These are phyloP conservation scores for Fraxinus velutina DNA, from an alignment of 305 asterid species.

Conservation along the genomic window DNA sequence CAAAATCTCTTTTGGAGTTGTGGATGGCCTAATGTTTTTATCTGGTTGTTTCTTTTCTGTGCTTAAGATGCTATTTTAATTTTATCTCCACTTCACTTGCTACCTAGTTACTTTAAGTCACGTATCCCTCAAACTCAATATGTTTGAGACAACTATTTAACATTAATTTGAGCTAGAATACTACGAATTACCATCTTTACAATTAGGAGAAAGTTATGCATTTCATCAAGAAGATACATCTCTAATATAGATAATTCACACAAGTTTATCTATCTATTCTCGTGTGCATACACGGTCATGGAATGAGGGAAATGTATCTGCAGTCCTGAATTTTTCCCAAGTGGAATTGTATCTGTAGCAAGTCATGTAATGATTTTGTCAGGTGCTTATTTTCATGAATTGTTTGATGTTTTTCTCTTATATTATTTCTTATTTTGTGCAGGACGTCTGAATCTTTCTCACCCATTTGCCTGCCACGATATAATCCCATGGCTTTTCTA, in stretches of 20 bases:
- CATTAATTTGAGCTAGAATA: not conserved
- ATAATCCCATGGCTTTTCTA: conserved; percentile 89
- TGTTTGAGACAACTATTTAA: not conserved
- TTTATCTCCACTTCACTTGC: not conserved
- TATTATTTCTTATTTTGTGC: conserved; percentile 35
- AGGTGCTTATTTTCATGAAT: not conserved
- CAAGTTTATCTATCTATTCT: not conserved
- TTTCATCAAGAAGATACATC: not conserved
- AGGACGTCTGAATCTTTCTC: conserved; percentile 99
- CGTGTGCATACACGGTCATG: not conserved
- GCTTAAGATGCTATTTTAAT: not conserved
- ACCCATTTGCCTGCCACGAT: conserved; percentile 97
- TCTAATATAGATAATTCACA: not conserved
- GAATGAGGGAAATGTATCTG: not conserved
- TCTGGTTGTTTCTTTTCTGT: not conserved
- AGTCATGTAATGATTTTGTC: not conserved
- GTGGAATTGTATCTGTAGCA: not conserved
- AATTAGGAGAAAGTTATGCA: not conserved
- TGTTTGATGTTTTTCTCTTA: conserved; percentile 20
- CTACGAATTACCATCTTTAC: not conserved
- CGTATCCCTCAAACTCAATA: not conserved
- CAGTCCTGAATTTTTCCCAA: not conserved
- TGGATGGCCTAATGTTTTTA: not conserved
- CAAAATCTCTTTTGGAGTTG: not conserved
- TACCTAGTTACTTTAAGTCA: not conserved